Conservation (phyloP, 164 flowering plant genomes). For the Brasenia schreberi region DNA sequence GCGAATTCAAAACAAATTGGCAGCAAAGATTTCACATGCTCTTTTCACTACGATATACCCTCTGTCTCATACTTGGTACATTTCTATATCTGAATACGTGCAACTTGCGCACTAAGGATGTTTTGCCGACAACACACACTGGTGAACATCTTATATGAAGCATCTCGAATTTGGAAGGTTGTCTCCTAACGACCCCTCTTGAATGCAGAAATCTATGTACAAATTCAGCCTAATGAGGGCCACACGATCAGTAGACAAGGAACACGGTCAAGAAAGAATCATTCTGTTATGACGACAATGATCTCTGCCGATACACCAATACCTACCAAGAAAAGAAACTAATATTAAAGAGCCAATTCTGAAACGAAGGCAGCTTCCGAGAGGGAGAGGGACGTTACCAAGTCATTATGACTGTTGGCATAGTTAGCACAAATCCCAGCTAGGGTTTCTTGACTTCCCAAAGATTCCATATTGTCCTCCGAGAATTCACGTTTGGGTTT, state of each 20-base stretch:
- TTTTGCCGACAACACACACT: not conserved
- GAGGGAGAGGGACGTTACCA: slow-evolving; percentile 30
- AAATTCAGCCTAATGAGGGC: not conserved
- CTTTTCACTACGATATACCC: too few relatives aligned
- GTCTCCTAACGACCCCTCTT: not conserved
- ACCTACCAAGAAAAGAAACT: slow-evolving; percentile 2
- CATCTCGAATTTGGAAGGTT: not conserved
- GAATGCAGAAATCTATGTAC: not conserved
- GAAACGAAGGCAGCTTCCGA: not conserved
- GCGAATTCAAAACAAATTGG: too few relatives aligned
- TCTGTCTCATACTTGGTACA: too few relatives aligned
- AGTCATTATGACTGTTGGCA: slow-evolving; percentile 20
- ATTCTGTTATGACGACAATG: not conserved
- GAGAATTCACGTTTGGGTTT: slow-evolving; percentile 20
- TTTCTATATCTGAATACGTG: too few relatives aligned
- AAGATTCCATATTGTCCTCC: slow-evolving; percentile 15
- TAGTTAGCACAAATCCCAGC: slow-evolving; percentile 23
- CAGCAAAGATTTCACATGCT: too few relatives aligned
- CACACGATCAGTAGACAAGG: not conserved
- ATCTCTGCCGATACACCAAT: slow-evolving; percentile 6
- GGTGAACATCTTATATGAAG: not conserved
- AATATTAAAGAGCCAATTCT: not conserved
- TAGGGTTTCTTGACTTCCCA: slow-evolving; percentile 46
- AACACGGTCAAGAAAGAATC: not conserved
- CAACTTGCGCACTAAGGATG: not conserved